Evolutionary conservation across 2,329 filamentous ascomycete genomes (phyloP), one percentile per base, ranked within the genome.

Genomic region (Thelonectria discophora): DNA sequence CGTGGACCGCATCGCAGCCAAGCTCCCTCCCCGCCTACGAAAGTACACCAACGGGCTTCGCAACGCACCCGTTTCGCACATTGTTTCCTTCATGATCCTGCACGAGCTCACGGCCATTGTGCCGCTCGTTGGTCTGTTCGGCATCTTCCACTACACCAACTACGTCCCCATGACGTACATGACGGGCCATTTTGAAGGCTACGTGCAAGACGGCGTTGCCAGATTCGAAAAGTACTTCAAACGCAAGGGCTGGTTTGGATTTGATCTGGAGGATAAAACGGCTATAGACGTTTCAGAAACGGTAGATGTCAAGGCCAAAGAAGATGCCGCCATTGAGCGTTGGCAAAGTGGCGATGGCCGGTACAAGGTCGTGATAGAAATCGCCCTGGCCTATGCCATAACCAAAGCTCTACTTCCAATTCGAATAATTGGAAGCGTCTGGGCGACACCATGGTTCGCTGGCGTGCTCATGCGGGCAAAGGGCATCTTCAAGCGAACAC

Each of bases 361-460:
- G 64, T 87, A 88, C 71, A 83, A 81, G 64, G 78, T 88, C n/a
- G 78, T 87, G 5, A 78, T 88, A 0, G 87, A 90, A 76, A 86
- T 98, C 65, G 95, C 92, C 21, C 90, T 95, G 18, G 94, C 95
- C 5, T 99, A 95, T 81, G 91, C 93, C 1, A 85, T 97, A 65
- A 96, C 93, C 1, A 99, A 99, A 79, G 88, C 88, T 15, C 73
- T 98, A 60, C 76, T 99, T 65, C 93, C 95, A 0, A 71, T 91
- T 12, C 85, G 95, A 68, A 86, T 99, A 63, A 80, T 90, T 24
- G 77, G 87, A 7, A 97, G 94, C 78, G 84, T 96, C 4, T 97
- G 91, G 92, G 90, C 86, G 13, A 97, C 95, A 48, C 95, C 95
- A 4, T 96, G 92, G 90, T 96, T 98, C 82, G 94, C 94, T 2